A percentile compares a stretch with the other conserved stretches of the same genome.
These are phyloP conservation scores for Cucumis hystrix DNA, from an alignment of 306 rosid species.

Conservation along the genomic window DNA sequence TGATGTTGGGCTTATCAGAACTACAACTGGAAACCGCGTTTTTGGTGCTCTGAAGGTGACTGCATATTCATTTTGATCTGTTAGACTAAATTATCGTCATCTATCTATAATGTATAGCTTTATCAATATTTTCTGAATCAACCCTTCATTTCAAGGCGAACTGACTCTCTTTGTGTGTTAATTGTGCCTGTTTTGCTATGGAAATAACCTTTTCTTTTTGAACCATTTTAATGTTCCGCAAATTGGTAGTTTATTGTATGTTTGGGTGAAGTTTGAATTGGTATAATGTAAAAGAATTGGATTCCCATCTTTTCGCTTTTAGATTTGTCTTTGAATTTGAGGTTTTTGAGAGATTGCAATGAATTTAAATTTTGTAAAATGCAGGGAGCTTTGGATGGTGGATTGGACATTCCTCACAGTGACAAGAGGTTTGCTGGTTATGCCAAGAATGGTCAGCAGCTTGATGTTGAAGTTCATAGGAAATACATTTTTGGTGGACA, in stretches of 20 bases:
- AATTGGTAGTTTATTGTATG: too few relatives aligned
- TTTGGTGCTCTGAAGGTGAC: slow-evolving; percentile 69
- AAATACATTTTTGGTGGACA: slow-evolving; percentile 73
- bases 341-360: not conserved
- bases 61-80: not conserved
- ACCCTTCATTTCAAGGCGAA: not conserved
- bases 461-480: slow-evolving; percentile 72
- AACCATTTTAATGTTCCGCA: not conserved
- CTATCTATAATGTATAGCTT: not conserved
- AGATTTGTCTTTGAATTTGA: not conserved
- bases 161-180: not conserved
- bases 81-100: not conserved
- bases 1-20: slow-evolving; percentile 74
- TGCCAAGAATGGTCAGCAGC: slow-evolving; percentile 50
- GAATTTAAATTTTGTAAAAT: not conserved
- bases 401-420: slow-evolving; percentile 80
- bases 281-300: not conserved
- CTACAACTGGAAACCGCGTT: slow-evolving; percentile 83
- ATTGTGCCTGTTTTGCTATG: not conserved
- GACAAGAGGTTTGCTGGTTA: slow-evolving; percentile 90
- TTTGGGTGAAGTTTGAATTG: not conserved
- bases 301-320: not conserved
- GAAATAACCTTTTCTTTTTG: too few relatives aligned
- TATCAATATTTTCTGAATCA: not conserved
- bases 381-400: slow-evolving; percentile 91